A percentile compares a stretch with the other conserved stretches of the same genome.
phyloP scores from a whole-genome alignment of 116 monocot species.

The Posidonia oceanica region DNA sequence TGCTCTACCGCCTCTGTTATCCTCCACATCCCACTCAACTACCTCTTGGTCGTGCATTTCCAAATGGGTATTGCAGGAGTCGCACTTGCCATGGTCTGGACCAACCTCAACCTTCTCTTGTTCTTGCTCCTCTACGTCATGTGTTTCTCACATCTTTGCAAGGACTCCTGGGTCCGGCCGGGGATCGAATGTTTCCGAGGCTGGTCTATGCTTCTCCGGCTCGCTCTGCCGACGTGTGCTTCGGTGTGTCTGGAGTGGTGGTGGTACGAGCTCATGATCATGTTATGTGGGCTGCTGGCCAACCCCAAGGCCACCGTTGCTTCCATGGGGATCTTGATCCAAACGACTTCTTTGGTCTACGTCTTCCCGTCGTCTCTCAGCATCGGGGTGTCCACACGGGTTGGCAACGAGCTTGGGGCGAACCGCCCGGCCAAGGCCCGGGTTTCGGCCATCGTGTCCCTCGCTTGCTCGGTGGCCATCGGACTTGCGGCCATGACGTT shows the following conservation, averaged over 20 bases:
- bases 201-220: conserved; percentile 51
- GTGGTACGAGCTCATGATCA: conserved; percentile 95
- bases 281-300: conserved; percentile 56
- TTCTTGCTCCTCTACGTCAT: conserved; percentile 31
- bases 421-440: conserved; percentile 42
- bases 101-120: conserved; percentile 51
- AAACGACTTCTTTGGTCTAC: conserved; percentile 78
- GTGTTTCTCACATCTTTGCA: conserved; percentile 21
- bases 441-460: conserved; percentile 19
- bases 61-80: conserved; percentile 65
- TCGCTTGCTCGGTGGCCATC: conserved; percentile 25
- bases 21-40: conserved; percentile 71
- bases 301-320: conserved; percentile 60
- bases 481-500: conserved; percentile 48
- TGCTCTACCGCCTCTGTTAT: conserved; percentile 58
- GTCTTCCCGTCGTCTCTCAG: conserved; percentile 80
- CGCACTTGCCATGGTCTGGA: conserved; percentile 51
- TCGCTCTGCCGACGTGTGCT: conserved; percentile 60
- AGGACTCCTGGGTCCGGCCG: conserved; percentile 47
- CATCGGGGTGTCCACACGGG: conserved; percentile 62
- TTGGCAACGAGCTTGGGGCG: conserved; percentile 73
- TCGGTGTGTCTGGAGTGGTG: conserved; percentile 96
- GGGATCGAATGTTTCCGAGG: conserved; percentile 48
- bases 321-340: conserved; percentile 89
- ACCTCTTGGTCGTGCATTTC: conserved; percentile 57